Percentiles rank a stretch among this genome's conserved stretches.
These are phyloP conservation scores for Cordyceps pruinosa DNA, from an alignment of 2,329 filamentous ascomycete species.

Conservation along the genomic window DNA sequence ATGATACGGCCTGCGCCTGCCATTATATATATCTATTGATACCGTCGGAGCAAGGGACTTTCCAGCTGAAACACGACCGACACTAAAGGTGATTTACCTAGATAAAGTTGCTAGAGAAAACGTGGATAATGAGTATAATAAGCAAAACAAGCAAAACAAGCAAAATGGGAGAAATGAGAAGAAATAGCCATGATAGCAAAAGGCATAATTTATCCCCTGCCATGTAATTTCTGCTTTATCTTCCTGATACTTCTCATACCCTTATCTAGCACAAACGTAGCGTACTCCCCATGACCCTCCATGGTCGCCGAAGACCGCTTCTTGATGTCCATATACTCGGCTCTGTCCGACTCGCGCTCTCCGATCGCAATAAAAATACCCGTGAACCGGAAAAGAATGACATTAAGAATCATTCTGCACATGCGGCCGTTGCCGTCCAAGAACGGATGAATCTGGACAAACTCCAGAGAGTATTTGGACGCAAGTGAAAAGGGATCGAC, in stretches of 20 bases:
- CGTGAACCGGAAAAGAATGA: slow-evolving; percentile 25
- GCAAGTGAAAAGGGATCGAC: slow-evolving; percentile 26
- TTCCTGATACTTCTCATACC: slow-evolving; percentile 10
- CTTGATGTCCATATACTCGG: slow-evolving; percentile 19
- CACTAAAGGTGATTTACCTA: too few species aligned
- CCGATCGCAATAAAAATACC: slow-evolving; percentile 18
- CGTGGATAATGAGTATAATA: too few species aligned
- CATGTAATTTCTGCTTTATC: slow-evolving; percentile 19
- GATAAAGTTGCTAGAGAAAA: too few species aligned
- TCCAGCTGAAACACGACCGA: too few species aligned
- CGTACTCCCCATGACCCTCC: slow-evolving; percentile 24
- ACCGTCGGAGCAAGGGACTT: too few species aligned
- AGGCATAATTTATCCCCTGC: slow-evolving; percentile 10
- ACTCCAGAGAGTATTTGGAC: slow-evolving; percentile 22
- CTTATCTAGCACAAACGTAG: slow-evolving; percentile 20
- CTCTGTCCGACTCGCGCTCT: slow-evolving; percentile 7
- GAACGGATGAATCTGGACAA: slow-evolving; percentile 34
- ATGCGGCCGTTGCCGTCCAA: slow-evolving; percentile 32
- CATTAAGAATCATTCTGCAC: slow-evolving; percentile 32
- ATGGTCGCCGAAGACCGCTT: slow-evolving; percentile 17
- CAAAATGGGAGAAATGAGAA: too few species aligned
- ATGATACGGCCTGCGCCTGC: too few species aligned
- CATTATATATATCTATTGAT: too few species aligned
- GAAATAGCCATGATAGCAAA: too few species aligned
- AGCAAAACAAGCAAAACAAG: too few species aligned